Evolutionary conservation across 495 filamentous ascomycete genomes (phyloP).

Genomic region (Bacidia gigantensis): DNA sequence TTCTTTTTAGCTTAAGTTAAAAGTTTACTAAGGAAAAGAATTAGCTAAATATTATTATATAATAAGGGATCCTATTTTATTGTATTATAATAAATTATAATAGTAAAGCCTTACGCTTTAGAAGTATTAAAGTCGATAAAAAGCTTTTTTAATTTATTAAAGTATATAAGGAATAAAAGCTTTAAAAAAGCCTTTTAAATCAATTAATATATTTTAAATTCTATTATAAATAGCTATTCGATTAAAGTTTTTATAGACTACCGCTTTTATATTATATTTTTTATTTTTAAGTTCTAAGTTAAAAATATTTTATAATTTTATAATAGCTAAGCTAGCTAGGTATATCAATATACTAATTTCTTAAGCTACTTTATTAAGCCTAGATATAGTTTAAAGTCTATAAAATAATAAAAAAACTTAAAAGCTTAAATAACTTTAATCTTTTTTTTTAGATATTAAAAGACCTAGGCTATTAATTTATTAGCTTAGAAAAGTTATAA

Average conservation of each 20-base stretch:
- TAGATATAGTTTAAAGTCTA: neutral
- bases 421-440: neutral
- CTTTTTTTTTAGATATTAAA: neutral
- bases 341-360: neutral
- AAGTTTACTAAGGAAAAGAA: conserved; percentile 9
- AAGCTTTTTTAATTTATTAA: neutral
- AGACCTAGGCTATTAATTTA: neutral
- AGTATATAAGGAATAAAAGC: conserved; percentile 1
- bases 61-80: neutral
- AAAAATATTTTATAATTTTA: neutral
- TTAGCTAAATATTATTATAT: conserved; percentile 4
- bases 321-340: neutral
- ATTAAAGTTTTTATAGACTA: neutral
- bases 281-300: neutral
- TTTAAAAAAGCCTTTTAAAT: neutral
- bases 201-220: conserved; percentile 1
- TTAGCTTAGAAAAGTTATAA: neutral
- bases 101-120: neutral
- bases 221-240: neutral
- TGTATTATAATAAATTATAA: conserved; percentile 6
- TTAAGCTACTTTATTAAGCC: neutral
- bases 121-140: conserved; percentile 6
- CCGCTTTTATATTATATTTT: neutral
- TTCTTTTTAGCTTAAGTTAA: conserved; percentile 2
- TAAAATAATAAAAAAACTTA: neutral